A percentile compares a stretch with the other conserved stretches of the same genome.
These are phyloP conservation scores for Bacterosira constricta DNA, from an alignment of 108 stramenopile genomes.

Conservation along the genomic window DNA sequence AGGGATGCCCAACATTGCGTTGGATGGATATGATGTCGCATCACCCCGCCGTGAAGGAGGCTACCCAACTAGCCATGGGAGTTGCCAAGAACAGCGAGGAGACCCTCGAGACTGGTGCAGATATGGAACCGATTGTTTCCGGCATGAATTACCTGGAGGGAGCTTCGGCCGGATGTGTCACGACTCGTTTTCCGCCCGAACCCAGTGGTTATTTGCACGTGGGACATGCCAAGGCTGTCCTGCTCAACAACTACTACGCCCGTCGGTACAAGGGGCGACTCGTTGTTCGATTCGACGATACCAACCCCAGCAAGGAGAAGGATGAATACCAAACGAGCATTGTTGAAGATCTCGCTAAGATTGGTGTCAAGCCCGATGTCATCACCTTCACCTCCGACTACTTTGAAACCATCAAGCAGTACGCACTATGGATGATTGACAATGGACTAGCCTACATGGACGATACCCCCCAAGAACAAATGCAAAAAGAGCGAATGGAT, in stretches of 20 bases:
- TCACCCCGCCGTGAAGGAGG: slow-evolving; percentile 73
- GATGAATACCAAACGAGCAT: slow-evolving; percentile 95
- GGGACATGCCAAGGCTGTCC: slow-evolving; percentile 98
- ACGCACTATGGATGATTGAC: slow-evolving; percentile 87
- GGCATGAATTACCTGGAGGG: slow-evolving; percentile 88
- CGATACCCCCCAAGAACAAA: slow-evolving; percentile 96
- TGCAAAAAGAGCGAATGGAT: slow-evolving; percentile 85
- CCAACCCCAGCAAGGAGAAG: slow-evolving; percentile 99
- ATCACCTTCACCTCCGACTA: slow-evolving; percentile 96
- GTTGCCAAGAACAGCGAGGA: slow-evolving; percentile 67
- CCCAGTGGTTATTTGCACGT: slow-evolving; percentile 99
- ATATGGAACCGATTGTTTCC: slow-evolving; percentile 62
- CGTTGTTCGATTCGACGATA: slow-evolving; percentile 97
- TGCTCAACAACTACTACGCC: slow-evolving; percentile 98
- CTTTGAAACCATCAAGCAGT: slow-evolving; percentile 85
- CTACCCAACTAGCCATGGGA: slow-evolving; percentile 77
- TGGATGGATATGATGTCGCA: slow-evolving; percentile 78
- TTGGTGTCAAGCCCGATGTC: slow-evolving; percentile 88
- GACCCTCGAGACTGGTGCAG: slow-evolving; percentile 30
- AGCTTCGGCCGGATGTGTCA: slow-evolving; percentile 88
- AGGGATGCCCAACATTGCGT: slow-evolving; percentile 50
- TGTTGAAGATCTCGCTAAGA: slow-evolving; percentile 76
- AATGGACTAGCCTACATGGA: slow-evolving; percentile 98
- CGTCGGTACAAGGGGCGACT: slow-evolving; percentile 92
- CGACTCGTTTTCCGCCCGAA: slow-evolving; percentile 98